Conservation (phyloP, 1,139 yeast species). For the Diutina mesorugosa region DNA sequence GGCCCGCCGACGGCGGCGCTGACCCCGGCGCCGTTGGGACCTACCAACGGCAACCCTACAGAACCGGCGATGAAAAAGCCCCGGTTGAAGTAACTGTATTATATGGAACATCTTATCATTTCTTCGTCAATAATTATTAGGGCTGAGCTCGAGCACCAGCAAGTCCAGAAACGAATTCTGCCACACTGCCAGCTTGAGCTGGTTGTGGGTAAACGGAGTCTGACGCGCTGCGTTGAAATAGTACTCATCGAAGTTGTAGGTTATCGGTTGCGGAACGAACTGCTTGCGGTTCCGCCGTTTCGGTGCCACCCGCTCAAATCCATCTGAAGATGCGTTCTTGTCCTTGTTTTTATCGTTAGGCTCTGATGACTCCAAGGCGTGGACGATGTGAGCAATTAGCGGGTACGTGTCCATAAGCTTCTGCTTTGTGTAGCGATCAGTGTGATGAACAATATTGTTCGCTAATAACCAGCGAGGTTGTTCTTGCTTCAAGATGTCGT, state of each 20-base stretch:
- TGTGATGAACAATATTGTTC: not conserved
- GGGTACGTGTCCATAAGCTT: not conserved
- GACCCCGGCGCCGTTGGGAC: not conserved
- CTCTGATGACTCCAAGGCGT: not conserved
- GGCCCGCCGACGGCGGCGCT: not conserved
- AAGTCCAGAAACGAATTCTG: not conserved
- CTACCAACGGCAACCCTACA: not conserved
- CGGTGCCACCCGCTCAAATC: not conserved
- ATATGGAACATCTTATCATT: not conserved
- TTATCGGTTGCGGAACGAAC: not conserved
- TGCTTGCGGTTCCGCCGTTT: not conserved
- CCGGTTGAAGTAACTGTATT: conserved; percentile 1
- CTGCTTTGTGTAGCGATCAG: not conserved
- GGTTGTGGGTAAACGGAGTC: not conserved
- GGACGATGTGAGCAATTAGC: not conserved
- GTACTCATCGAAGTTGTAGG: not conserved
- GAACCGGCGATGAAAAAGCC: conserved; percentile 1
- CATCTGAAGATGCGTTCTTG: not conserved
- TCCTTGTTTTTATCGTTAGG: not conserved
- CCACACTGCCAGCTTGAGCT: not conserved
- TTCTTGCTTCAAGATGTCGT: not conserved
- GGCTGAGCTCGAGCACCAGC: not conserved
- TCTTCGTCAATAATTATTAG: not conserved
- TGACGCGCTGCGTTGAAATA: not conserved
- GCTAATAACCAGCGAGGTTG: not conserved